Conservation (phyloP, 2,329 filamentous ascomycete genomes). For the Colletotrichum scovillei region DNA sequence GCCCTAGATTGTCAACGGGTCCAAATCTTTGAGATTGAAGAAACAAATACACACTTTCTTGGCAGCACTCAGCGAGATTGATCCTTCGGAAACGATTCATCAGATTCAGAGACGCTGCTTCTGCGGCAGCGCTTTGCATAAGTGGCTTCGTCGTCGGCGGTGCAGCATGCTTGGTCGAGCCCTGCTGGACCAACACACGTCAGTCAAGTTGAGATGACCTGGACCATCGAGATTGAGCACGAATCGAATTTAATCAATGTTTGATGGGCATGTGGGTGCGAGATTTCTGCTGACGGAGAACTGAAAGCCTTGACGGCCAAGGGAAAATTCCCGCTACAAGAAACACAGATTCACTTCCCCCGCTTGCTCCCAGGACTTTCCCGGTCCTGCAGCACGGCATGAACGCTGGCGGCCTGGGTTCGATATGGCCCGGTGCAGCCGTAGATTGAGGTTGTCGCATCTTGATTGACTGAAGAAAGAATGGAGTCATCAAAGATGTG, state of each 20-base stretch:
- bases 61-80: neutral
- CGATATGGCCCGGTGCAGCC: slow-evolving; percentile 12
- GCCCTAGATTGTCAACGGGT: neutral
- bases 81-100: neutral
- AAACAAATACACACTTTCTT: neutral
- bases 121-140: neutral
- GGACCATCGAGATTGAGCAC: slow-evolving; percentile 9
- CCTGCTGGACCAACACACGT: neutral
- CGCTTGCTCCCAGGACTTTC: slow-evolving; percentile 7
- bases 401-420: slow-evolving; percentile 2
- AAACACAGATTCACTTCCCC: slow-evolving; percentile 20
- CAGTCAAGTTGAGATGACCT: neutral
- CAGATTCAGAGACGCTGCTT: neutral
- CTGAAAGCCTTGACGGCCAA: neutral
- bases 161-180: neutral
- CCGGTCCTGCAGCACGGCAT: slow-evolving; percentile 14
- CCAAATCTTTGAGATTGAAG: neutral
- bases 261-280: slow-evolving; percentile 18
- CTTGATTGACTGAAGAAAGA: slow-evolving; percentile 23
- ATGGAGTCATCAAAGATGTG: slow-evolving; percentile 10
- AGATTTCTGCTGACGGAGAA: slow-evolving; percentile 7
- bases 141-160: neutral
- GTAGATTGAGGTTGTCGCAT: slow-evolving; percentile 33
- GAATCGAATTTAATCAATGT: slow-evolving; percentile 12
- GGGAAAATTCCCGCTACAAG: slow-evolving; percentile 18